Evolutionary conservation across 202 grass and related monocot species (phyloP), one percentile per base, ranked within the genome.

Genomic region (Panicum hallii): DNA sequence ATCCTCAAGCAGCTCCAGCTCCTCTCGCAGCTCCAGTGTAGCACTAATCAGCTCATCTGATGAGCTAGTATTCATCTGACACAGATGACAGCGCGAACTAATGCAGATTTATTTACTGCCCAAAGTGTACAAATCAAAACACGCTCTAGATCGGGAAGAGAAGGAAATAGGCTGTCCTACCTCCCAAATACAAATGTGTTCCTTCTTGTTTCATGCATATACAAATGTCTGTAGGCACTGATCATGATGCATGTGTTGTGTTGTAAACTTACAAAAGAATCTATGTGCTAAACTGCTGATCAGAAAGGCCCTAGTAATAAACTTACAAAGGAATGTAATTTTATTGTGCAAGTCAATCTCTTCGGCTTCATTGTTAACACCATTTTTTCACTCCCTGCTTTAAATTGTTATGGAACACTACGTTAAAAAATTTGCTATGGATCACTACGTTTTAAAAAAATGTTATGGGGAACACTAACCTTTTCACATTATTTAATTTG

Each of bases 1-100:
- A 87, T 94, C 50, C 85, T 97, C 55, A 93, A 90, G 88, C 95
- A 97, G 80, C 91, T 97, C 47, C 95, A 97, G 79, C 89, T 94
- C 78, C 90, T 94, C 54, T 85, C 92, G 19, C 90, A 92, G 79
- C 74, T 94, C 74, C 94, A 81, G 78, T 70, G 36, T 2, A 54
- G 14, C 34, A 23, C 61, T 26, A 67, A 54, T 62, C 75, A 77
- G 42, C 75, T 60, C 40, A 58, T 60, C 55, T 58, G 38, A 38
- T 38, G 36, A 38, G 36, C 36, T 38, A 75, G 12, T 38, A 11
- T 46, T 0, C n/a, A 56, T 12, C 50, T 74, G 49, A 57, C 36
- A 72, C 62, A 67, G 1, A 19, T 22, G 3, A 5, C 42, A 6
- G 20, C 7, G 7, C 61, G 38, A 61, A 11, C 74, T 58, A 77